A percentile compares a stretch with the other conserved stretches of the same genome.
Evolutionary conservation across 495 filamentous ascomycete genomes (phyloP).

Genomic region (Tricharina praecox): DNA sequence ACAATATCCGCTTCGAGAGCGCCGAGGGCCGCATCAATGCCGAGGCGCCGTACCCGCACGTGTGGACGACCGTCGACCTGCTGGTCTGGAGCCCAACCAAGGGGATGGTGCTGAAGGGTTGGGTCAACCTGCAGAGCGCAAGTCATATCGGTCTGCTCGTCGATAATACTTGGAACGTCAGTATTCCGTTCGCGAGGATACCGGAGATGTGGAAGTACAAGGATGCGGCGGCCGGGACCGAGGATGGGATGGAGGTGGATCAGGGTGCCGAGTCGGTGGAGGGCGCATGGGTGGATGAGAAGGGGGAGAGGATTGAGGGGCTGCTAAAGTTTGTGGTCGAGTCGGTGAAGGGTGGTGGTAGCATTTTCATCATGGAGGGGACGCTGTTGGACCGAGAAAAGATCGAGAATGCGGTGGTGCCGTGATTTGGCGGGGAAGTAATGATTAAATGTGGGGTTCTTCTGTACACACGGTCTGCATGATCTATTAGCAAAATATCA

Average conservation of each 20-base stretch:
- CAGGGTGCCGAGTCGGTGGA: constrained; percentile 13
- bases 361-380: constrained; percentile 51
- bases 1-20: constrained; percentile 32
- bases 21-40: constrained; percentile 31
- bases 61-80: constrained; percentile 61
- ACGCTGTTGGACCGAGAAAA: constrained; percentile 38
- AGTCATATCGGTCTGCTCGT: constrained; percentile 53
- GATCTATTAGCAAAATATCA: too few relatives aligned
- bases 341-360: constrained; percentile 43
- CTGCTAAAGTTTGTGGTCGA: constrained; percentile 44
- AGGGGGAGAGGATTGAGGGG: constrained; percentile 45
- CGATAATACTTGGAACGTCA: constrained; percentile 60
- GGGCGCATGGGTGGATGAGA: constrained; percentile 46
- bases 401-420: constrained; percentile 3
- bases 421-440: not conserved
- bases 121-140: constrained; percentile 55
- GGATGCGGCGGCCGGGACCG: constrained; percentile 26
- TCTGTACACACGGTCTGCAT: not conserved
- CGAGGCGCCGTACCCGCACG: constrained; percentile 26
- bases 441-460: not conserved
- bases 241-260: constrained; percentile 21
- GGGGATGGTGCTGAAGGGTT: constrained; percentile 44
- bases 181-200: constrained; percentile 47
- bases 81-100: constrained; percentile 47
- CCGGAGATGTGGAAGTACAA: constrained; percentile 51